These are phyloP conservation scores for Eutypa lata DNA, from an alignment of 2,329 filamentous ascomycete genomes.

Conservation along the genomic window DNA sequence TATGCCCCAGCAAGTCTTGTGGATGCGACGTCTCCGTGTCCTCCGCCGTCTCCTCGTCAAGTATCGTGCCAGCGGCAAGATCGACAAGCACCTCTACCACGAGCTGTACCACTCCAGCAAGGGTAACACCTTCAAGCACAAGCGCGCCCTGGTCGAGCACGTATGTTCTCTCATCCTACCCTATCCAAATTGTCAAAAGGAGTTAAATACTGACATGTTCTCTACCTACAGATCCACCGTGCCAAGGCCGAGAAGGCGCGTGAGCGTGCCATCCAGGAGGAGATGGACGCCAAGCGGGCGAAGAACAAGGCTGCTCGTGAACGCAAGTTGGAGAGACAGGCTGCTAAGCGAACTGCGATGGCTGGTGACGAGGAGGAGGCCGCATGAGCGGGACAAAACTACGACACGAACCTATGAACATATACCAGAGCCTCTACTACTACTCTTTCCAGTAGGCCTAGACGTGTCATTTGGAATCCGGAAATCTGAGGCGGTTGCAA, in stretches of 20 bases:
- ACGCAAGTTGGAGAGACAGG: constrained; percentile 90
- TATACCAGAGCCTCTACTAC: constrained; percentile 15
- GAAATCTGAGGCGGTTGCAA: constrained; percentile 29
- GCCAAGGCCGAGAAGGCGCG: constrained; percentile 99
- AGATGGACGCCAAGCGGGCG: constrained; percentile 99
- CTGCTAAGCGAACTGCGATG: constrained; percentile 86
- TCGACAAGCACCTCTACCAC: constrained; percentile 99
- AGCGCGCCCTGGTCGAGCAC: constrained; percentile 99
- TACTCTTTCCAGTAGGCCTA: constrained; percentile 17
- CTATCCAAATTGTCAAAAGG: background rate
- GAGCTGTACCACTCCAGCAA: constrained; percentile 99
- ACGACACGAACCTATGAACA: constrained; percentile 23
- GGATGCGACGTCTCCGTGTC: constrained; percentile 99
- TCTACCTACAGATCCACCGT: constrained; percentile 80
- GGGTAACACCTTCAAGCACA: constrained; percentile 99
- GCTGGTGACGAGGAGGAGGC: constrained; percentile 66
- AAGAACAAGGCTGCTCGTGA: constrained; percentile 99
- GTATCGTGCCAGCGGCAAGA: constrained; percentile 99
- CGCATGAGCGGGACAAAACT: constrained; percentile 38
- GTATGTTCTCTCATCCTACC: constrained; percentile 60
- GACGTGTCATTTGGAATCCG: constrained; percentile 25
- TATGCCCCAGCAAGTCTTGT: constrained; percentile 98
- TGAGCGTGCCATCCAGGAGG: constrained; percentile 94
- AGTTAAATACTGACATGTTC: background rate
- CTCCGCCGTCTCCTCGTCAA: constrained; percentile 98